phyloP scores from a whole-genome alignment of 2,329 filamentous ascomycete species.

The Penicillium verrucosum region DNA sequence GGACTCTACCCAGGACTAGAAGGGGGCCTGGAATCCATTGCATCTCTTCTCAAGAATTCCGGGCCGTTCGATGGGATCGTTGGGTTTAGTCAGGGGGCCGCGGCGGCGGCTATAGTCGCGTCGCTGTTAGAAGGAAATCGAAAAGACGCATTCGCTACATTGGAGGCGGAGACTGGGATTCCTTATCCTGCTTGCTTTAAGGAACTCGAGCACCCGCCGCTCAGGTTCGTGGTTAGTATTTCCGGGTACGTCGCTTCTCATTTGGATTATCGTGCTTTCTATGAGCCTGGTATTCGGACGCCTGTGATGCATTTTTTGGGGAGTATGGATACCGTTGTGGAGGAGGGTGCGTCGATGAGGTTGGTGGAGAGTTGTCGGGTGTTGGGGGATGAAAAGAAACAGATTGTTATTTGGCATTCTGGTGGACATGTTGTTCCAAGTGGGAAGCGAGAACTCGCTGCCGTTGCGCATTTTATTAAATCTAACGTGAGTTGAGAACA shows the following conservation, averaged over 20 bases:
- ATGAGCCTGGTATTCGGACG: background rate
- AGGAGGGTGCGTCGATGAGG: background rate
- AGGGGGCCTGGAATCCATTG: too few species aligned
- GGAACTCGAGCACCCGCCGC: too few species aligned
- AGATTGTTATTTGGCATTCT: background rate
- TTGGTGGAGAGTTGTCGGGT: background rate
- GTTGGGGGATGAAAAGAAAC: background rate
- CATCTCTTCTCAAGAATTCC: too few species aligned
- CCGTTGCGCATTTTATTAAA: background rate
- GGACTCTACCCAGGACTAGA: too few species aligned
- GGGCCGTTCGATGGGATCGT: too few species aligned
- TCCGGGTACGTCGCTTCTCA: too few species aligned
- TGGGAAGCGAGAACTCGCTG: background rate
- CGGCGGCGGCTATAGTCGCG: too few species aligned
- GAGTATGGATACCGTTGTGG: background rate
- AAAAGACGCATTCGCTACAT: too few species aligned
- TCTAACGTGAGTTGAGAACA: background rate
- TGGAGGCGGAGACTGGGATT: too few species aligned
- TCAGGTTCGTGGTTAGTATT: background rate
- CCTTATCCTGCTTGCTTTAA: too few species aligned
- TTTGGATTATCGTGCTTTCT: background rate
- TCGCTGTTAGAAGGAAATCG: too few species aligned
- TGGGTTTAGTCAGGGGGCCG: too few species aligned
- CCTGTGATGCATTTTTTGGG: background rate
- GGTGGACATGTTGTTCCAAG: background rate